Evolutionary conservation across 1,139 yeast species (phyloP), one percentile per base, ranked within the genome.

Genomic region (Lodderomyces jiufengensis): DNA sequence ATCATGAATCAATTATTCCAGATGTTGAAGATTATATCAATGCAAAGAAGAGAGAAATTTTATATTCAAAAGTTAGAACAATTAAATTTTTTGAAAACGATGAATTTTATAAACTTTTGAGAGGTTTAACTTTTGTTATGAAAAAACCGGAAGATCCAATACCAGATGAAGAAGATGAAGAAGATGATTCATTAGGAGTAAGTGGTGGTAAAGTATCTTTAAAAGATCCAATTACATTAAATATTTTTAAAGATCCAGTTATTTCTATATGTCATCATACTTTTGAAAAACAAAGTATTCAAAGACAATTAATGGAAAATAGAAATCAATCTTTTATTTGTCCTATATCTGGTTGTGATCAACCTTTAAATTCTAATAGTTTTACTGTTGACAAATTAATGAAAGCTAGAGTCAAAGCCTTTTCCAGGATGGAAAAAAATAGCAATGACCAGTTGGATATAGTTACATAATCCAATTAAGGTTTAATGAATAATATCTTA

Each of bases 191-290:
- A 13, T 39, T 82, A 28, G 73, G 69, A 29, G 70, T 82, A 4
- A 76, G 76, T 3, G 94, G 92, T 35, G 92, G 92, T 26, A 74
- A 63, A 35, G 63, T 84, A 13, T 76, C 80, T 29, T 54, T 84
- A 37, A 69, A 66, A 27, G 86, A 87, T 52, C 90, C 92, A 0
- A 63, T 83, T 9, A 76, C 87, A 0, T 55, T 73, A 43, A 63
- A 69, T 39, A 55, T 61, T 27, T 80, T 73, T 52, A 61, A 52
- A 21, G 57, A 59, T 3, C 92, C 94, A 1, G 63, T 75, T 47
- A 68, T 62, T 18, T 76, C 83, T 4, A 55, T 50, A 27, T 84
- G 94, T 55, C 63, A 64, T 1, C 94, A 84, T 55, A 75, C 76
- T 0, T 82, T 70, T 50, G 90, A 83, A 44, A 59, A 61, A 33